A percentile compares a stretch with the other conserved stretches of the same genome.
phyloP scores from a whole-genome alignment of 2,329 filamentous ascomycete genomes.

The Trichoderma brevicompactum region DNA sequence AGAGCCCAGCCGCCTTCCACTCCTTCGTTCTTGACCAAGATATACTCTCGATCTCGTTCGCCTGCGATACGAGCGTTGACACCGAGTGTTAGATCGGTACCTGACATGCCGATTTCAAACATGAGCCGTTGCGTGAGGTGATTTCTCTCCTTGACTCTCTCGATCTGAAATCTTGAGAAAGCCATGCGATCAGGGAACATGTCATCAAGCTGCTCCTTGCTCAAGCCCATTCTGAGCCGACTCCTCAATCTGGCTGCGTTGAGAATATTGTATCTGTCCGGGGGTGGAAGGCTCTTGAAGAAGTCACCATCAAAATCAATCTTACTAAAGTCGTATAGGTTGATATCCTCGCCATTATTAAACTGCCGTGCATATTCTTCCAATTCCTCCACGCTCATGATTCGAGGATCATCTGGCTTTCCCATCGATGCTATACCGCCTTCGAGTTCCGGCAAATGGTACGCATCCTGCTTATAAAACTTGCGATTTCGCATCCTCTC shows the following conservation, averaged over 20 bases:
- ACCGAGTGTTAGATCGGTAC: slow-evolving; percentile 70
- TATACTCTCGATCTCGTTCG: slow-evolving; percentile 91
- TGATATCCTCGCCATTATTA: slow-evolving; percentile 87
- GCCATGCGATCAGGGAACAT: slow-evolving; percentile 99
- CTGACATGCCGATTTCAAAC: slow-evolving; percentile 89
- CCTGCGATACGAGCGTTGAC: slow-evolving; percentile 72
- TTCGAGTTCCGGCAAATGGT: slow-evolving; percentile 88
- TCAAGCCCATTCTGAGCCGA: slow-evolving; percentile 90
- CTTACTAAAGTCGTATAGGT: slow-evolving; percentile 94
- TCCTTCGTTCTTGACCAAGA: slow-evolving; percentile 92
- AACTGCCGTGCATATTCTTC: slow-evolving; percentile 95
- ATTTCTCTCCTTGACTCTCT: slow-evolving; percentile 89
- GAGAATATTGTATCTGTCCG: slow-evolving; percentile 94
- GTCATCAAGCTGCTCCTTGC: slow-evolving; percentile 89
- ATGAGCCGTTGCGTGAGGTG: slow-evolving; percentile 93
- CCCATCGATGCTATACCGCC: slow-evolving; percentile 83
- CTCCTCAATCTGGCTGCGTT: slow-evolving; percentile 91
- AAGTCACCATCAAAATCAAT: slow-evolving; percentile 98
- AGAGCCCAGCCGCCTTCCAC: slow-evolving; percentile 95
- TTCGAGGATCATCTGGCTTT: slow-evolving; percentile 85
- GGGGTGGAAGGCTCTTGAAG: slow-evolving; percentile 86
- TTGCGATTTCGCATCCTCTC: slow-evolving; percentile 75
- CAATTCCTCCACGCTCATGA: slow-evolving; percentile 94
- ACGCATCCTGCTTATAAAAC: slow-evolving; percentile 91
- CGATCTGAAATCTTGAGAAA: slow-evolving; percentile 95